Base-by-base conservation (phyloP, 1,284 basidiomycete genomes). In the Ustilago trichophora region DNA sequence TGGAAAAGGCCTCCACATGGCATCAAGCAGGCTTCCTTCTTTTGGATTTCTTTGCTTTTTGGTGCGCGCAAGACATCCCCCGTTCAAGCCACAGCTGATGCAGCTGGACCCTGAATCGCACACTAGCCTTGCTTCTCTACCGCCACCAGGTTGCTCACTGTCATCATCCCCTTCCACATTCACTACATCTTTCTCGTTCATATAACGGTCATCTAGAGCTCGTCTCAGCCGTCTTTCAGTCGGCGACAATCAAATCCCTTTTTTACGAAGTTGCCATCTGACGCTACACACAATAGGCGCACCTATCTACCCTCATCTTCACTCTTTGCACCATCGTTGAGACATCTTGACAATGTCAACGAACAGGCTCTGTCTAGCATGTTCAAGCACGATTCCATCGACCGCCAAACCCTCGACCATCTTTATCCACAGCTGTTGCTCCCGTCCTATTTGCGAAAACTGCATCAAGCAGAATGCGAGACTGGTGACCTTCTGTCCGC, bases 401-500 rank as follows among this genome's bases (percentile, higher is more conserved):
- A 52, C 18, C 22, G 51, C 19, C 3, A 64, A 55, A 36, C 38
- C 60, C 1, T 52, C 59, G 0, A 46, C 50, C 6, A 32, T 64
- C 2, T 67, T 60, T 33, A 33, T 60, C 4, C 70, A 74, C 31
- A 64, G 65, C 4, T 74, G 72, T 46, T 74, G 72, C 24, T 35
- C 33, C 0, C 18, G 64, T 12, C 46, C 44, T 3, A 58, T 74
- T 1, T 74, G 72, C 27, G 33, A 29, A 0, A 50, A 19, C 2
- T 74, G 72, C 32, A n/a, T 72, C 15, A 34, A 24, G 2, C 10
- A 15, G 12, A 56, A 62, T 41, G 47, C 72, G 19, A 40, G 72
- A 11, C 37, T 74, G 32, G 49, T 44, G 15, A 69, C 65, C 12
- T 74, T 72, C 35, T 72, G 72, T 41, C 68, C 68, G 24, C 45